Evolutionary conservation across 768 basidiomycete species (phyloP).

Genomic region (Cyclocybe aegerita): DNA sequence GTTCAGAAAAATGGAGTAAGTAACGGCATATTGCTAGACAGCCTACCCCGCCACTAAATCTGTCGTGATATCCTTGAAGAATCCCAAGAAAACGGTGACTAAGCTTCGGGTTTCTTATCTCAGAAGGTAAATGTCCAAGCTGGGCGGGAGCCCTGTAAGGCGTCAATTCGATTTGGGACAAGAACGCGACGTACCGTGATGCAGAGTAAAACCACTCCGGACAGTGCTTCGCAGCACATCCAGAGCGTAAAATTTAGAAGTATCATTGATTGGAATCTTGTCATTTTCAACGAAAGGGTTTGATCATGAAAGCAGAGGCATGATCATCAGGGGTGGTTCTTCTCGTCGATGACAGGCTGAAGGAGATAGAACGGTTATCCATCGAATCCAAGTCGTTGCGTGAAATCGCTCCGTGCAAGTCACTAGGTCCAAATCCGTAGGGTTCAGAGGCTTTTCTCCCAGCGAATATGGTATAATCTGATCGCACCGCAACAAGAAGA

Average conservation of each 20-base stretch:
- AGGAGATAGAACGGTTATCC: no score
- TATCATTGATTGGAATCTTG: not conserved
- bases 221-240: not conserved
- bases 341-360: no score
- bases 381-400: no score
- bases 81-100: not conserved
- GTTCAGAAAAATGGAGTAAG: slow-evolving; percentile 1
- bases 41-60: not conserved
- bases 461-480: no score
- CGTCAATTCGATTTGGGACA: not conserved
- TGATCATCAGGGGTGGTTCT: no score
- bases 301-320: not conserved
- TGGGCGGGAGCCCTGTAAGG: slow-evolving; percentile 8
- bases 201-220: slow-evolving; percentile 14
- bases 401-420: no score
- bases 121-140: not conserved
- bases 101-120: not conserved
- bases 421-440: no score
- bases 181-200: not conserved
- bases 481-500: no score
- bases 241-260: no score
- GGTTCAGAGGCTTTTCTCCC: no score
- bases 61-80: not conserved
- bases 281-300: not conserved
- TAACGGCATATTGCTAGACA: not conserved